phyloP scores from a whole-genome alignment of 208 protist species.

The Trypanosoma scelopori region DNA sequence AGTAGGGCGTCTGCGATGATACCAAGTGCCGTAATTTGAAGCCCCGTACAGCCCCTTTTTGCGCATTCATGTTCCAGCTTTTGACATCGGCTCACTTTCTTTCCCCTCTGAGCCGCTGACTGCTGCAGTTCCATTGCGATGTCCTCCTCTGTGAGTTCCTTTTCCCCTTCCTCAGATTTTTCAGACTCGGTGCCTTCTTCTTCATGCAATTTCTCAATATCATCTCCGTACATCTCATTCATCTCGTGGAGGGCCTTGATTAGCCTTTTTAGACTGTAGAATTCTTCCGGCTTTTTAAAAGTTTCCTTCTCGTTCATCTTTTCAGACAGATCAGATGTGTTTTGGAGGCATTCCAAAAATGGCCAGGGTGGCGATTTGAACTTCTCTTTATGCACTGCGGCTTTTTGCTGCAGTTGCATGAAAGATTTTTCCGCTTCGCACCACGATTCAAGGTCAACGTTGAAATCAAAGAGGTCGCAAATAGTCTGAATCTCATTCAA shows the following conservation, averaged over 20 bases:
- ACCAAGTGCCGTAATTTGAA: conserved; percentile 54
- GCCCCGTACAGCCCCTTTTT: conserved; percentile 38
- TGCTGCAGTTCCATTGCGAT: conserved; percentile 20
- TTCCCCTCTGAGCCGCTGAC: conserved; percentile 28
- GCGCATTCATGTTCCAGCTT: conserved; percentile 48
- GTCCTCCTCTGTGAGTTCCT: conserved; percentile 30
- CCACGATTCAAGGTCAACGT: conserved; percentile 28
- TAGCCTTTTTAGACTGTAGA: conserved; percentile 54
- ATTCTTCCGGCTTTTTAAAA: conserved; percentile 48
- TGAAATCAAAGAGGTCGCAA: conserved; percentile 61
- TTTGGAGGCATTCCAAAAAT: conserved; percentile 52
- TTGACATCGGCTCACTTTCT: conserved; percentile 39
- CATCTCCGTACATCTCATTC: conserved; percentile 41
- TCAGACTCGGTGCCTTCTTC: conserved; percentile 41
- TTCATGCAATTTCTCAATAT: conserved; percentile 29
- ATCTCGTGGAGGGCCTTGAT: conserved; percentile 30
- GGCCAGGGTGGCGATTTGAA: conserved; percentile 41
- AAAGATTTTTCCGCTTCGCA: conserved; percentile 37
- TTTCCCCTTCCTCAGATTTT: conserved; percentile 19
- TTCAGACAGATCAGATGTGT: conserved; percentile 51
- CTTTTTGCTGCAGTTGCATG: conserved; percentile 24
- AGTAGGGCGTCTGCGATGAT: conserved; percentile 44
- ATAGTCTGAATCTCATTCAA: conserved; percentile 46
- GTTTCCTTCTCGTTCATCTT: conserved; percentile 41
- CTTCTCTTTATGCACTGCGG: conserved; percentile 44